These are phyloP conservation scores for Wallacemonas collosoma DNA, from an alignment of 208 protist genomes.

Conservation along the genomic window DNA sequence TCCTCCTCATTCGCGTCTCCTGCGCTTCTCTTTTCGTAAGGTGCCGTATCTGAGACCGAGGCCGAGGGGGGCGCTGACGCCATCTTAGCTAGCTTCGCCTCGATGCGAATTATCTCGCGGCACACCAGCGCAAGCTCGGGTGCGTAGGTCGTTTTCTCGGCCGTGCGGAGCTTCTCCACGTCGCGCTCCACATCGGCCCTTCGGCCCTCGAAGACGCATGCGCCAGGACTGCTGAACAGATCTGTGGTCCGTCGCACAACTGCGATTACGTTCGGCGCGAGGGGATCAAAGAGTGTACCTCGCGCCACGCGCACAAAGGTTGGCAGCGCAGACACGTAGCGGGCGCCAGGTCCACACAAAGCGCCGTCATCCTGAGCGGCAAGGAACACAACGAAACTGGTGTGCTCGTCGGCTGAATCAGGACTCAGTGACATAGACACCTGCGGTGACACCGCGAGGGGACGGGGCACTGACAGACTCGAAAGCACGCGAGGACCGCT, in stretches of 20 bases:
- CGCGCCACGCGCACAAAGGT: conserved; percentile 67
- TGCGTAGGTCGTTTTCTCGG: conserved; percentile 22
- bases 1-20: neutral
- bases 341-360: conserved; percentile 43
- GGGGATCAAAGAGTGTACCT: conserved; percentile 39
- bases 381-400: conserved; percentile 70
- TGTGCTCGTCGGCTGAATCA: conserved; percentile 1
- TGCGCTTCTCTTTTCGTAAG: too few relatives aligned
- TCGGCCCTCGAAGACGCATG: conserved; percentile 63
- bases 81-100: neutral
- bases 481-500: conserved; percentile 2
- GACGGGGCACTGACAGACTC: neutral
- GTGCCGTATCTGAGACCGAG: too few relatives aligned
- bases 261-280: conserved; percentile 27
- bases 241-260: conserved; percentile 61
- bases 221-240: conserved; percentile 73
- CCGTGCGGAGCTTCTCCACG: conserved; percentile 27
- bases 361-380: conserved; percentile 35
- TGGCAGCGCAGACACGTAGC: conserved; percentile 33
- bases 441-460: neutral
- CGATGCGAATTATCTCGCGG: neutral
- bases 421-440: too few relatives aligned
- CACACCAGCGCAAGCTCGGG: neutral
- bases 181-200: conserved; percentile 44
- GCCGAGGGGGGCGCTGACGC: neutral